phyloP scores from a whole-genome alignment of 805 yeast genomes.

The Pichia occidentalis region DNA sequence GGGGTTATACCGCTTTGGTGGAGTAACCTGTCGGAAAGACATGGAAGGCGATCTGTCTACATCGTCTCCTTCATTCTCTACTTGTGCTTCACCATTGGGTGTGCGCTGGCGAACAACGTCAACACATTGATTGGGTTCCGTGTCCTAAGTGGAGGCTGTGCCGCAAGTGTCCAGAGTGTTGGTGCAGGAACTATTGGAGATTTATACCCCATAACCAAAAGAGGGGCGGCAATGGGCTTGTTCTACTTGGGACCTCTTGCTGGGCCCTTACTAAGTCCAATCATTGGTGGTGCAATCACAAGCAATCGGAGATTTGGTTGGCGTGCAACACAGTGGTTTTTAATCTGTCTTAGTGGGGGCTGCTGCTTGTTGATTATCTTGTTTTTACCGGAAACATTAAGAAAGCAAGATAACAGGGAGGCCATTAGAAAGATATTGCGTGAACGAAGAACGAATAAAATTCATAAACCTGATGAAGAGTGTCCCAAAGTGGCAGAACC shows the following conservation, averaged over 20 bases:
- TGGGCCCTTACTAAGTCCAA: slow-evolving; percentile 78
- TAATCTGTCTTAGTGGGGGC: slow-evolving; percentile 59
- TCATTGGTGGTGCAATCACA: slow-evolving; percentile 70
- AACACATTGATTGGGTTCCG: slow-evolving; percentile 61
- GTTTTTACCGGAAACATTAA: slow-evolving; percentile 72
- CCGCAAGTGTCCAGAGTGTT: slow-evolving; percentile 81
- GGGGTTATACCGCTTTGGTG: slow-evolving; percentile 88
- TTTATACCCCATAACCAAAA: slow-evolving; percentile 53
- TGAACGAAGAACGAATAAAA: slow-evolving; percentile 26
- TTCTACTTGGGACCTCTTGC: slow-evolving; percentile 75
- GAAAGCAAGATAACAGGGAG: slow-evolving; percentile 54
- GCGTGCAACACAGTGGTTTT: slow-evolving; percentile 85
- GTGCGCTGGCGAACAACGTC: slow-evolving; percentile 58
- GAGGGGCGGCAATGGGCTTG: slow-evolving; percentile 76
- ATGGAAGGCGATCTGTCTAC: slow-evolving; percentile 72
- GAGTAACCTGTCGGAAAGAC: slow-evolving; percentile 70
- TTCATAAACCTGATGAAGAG: slow-evolving; percentile 8
- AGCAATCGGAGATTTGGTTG: slow-evolving; percentile 59
- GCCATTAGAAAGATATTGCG: slow-evolving; percentile 42
- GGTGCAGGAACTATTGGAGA: slow-evolving; percentile 89
- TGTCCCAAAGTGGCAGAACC: too few relatives aligned
- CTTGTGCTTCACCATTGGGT: slow-evolving; percentile 63
- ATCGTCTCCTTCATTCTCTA: slow-evolving; percentile 58
- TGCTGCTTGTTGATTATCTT: slow-evolving; percentile 44
- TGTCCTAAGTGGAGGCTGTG: slow-evolving; percentile 68